Conservation (phyloP, 805 yeast species). For the Cyberlindnera amylophila region DNA sequence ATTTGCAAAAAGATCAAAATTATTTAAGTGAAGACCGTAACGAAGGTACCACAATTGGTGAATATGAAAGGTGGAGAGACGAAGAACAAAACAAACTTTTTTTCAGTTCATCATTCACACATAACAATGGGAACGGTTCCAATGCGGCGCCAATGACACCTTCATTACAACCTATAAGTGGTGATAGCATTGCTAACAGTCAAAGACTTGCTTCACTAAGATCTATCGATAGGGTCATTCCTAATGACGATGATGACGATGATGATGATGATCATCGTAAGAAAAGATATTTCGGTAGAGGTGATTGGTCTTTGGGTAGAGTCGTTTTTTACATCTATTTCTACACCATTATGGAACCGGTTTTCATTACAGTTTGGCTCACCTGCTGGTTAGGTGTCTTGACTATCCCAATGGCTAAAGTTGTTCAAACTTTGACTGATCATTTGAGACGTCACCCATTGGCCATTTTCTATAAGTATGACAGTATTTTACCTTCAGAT, state of each 20-base stretch:
- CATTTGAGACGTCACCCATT: conserved; percentile 90
- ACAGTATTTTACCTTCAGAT: conserved; percentile 29
- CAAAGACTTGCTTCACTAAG: conserved; percentile 9
- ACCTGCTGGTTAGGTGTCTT: conserved; percentile 81
- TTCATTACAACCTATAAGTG: conserved; percentile 7
- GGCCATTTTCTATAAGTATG: conserved; percentile 72
- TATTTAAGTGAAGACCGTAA: conserved; percentile 84
- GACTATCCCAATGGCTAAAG: conserved; percentile 91
- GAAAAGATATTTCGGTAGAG: conserved; percentile 81
- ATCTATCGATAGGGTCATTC: conserved; percentile 5
- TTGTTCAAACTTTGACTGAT: conserved; percentile 58
- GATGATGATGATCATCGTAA: conserved; percentile 29
- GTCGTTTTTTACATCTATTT: conserved; percentile 69
- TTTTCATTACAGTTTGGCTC: conserved; percentile 49
- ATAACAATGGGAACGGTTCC: conserved; percentile 3
- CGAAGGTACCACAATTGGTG: conserved; percentile 81
- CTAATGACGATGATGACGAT: conserved; percentile 9
- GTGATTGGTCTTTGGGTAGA: conserved; percentile 85
- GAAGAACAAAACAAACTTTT: conserved; percentile 73
- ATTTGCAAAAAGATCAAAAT: conserved; percentile 70
- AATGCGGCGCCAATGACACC: conserved; percentile 10
- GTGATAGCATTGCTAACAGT: conserved; percentile 6
- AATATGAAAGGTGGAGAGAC: conserved; percentile 85
- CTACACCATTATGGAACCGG: conserved; percentile 68
- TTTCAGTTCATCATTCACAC: conserved; percentile 38